These are phyloP conservation scores for Raffaelea arxii DNA, from an alignment of 2,329 filamentous ascomycete species.

Conservation along the genomic window DNA sequence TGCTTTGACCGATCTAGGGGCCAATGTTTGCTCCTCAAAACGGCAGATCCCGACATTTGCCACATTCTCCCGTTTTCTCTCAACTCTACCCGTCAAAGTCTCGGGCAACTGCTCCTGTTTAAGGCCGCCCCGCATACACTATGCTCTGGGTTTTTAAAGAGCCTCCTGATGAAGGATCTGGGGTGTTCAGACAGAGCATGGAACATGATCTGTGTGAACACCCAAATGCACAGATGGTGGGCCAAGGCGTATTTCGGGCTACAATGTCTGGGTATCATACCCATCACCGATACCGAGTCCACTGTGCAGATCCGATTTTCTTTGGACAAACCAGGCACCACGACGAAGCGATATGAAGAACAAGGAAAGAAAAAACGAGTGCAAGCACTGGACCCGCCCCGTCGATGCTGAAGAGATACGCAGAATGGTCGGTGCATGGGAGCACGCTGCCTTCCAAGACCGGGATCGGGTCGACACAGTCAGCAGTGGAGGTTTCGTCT, in stretches of 20 bases:
- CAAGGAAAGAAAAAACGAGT: too few relatives aligned
- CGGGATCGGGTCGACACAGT: too few relatives aligned
- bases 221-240: slow-evolving; percentile 2
- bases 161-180: neutral
- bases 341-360: too few relatives aligned
- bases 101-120: neutral
- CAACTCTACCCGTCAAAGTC: neutral
- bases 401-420: too few relatives aligned
- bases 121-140: neutral
- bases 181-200: too few relatives aligned
- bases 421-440: too few relatives aligned
- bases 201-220: neutral
- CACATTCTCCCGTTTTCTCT: neutral
- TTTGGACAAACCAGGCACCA: too few relatives aligned
- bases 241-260: neutral
- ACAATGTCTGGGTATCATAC: neutral
- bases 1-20: neutral
- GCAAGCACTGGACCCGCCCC: too few relatives aligned
- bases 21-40: neutral
- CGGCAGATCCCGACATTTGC: neutral
- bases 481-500: too few relatives aligned
- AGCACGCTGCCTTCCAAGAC: too few relatives aligned
- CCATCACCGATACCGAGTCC: neutral
- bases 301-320: neutral
- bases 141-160: too few relatives aligned